These are phyloP conservation scores for Wickerhamomyces canadensis DNA, from an alignment of 805 yeast genomes.

Conservation along the genomic window DNA sequence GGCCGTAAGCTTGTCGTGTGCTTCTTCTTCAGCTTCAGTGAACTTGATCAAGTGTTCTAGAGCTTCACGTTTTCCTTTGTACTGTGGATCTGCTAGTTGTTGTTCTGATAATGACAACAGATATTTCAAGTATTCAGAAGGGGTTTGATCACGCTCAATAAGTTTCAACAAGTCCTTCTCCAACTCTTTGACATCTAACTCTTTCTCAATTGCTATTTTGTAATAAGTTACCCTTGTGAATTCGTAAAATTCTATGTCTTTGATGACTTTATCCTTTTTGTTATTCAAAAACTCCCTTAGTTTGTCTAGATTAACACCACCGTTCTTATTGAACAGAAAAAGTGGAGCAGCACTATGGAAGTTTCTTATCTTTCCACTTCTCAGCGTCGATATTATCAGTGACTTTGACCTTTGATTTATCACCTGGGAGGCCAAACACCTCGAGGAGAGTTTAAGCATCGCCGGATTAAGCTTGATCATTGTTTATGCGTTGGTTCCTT, in stretches of 20 bases:
- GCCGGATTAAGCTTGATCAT: neutral
- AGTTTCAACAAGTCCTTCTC: neutral
- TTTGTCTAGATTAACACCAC: too few relatives aligned
- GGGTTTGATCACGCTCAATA: neutral
- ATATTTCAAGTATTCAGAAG: neutral
- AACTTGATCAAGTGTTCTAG: too few relatives aligned
- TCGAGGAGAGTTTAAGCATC: neutral
- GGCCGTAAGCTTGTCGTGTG: too few relatives aligned
- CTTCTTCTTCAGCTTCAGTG: too few relatives aligned
- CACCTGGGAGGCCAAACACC: neutral
- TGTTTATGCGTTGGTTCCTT: too few relatives aligned
- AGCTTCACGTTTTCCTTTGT: too few relatives aligned
- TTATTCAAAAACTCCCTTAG: too few relatives aligned
- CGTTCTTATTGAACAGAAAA: too few relatives aligned
- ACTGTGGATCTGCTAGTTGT: too few relatives aligned
- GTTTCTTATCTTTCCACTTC: neutral
- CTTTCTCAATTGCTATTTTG: neutral
- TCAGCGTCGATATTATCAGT: neutral
- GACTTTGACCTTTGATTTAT: neutral
- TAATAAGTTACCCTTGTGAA: neutral
- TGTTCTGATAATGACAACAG: neutral
- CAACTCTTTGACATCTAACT: neutral
- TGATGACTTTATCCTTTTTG: neutral
- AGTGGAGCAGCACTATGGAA: neutral
- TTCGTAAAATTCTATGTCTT: neutral